Base-by-base conservation (phyloP, 148 eudicot genomes). In the Fagopyrum tataricum region DNA sequence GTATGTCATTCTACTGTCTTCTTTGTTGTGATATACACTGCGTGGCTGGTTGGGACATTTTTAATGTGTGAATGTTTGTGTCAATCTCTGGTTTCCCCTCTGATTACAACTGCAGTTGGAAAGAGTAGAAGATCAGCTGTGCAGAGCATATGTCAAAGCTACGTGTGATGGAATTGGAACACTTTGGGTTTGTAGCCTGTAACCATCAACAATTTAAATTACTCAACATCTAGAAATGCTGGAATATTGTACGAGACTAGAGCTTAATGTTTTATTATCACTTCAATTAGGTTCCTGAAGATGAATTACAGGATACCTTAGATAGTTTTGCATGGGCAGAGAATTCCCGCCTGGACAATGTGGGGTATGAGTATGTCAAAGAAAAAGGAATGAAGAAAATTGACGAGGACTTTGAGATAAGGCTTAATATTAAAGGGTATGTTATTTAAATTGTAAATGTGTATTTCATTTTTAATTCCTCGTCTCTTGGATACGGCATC, bases 61-160 rank as follows among this genome's bases (percentile, higher is more conserved):
- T 43, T 44, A 23, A 17, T 56, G 31, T 56, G 18, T 51, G 55
- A 15, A 18, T 47, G 24, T 20, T 58, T 73, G 68, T 47, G 37
- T 6, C 48, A 64, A 39, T 26, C n/a, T 26, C 10, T 78, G 51
- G 53, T 48, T 49, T 6, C 37, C 5, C 15, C 26, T 11, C 44
- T 51, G 9, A 70, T 69, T 77, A 61, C 13, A 42, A 42, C 70
- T 78, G 87, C 93, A 95, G 99, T 73, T 88, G 51, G 85, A 85
- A 70, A 77, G 77, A 81, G 86, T 81, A 72, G 85, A 87, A 82
- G 72, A 72, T 79, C 91, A 12, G 72, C 76, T 80, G 7, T 95
- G 99, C 79, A 84, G 82, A 85, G 85, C 85, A 39, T 78, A 91
- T 85, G 91, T 93, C 39, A 87, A 83, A 24, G 83, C 77, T 73